Percentiles rank a stretch among this genome's conserved stretches.
Conservation (phyloP, 208 protist genomes). For the Leptomonas pyrrhocoris region DNA sequence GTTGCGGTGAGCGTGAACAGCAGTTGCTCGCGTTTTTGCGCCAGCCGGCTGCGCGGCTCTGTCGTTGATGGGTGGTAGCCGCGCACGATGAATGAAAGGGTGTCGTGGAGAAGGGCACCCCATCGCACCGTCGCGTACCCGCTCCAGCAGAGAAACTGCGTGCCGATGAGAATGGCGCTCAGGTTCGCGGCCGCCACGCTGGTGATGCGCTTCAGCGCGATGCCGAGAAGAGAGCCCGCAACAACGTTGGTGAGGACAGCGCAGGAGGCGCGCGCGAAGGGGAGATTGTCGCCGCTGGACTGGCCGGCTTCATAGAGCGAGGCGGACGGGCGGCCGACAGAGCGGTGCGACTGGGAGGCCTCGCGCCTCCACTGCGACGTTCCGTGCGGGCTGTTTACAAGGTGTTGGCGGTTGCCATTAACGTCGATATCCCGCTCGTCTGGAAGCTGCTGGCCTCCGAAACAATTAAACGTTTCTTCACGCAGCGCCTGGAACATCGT, state of each 20-base stretch:
- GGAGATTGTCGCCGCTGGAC: neutral
- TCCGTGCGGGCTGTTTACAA: slow-evolving; percentile 12
- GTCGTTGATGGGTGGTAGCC: slow-evolving; percentile 17
- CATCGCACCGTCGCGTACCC: slow-evolving; percentile 72
- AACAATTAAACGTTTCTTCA: slow-evolving; percentile 6
- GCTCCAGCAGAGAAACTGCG: slow-evolving; percentile 49
- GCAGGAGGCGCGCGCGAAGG: slow-evolving; percentile 25
- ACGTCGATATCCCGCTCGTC: neutral
- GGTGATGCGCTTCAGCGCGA: slow-evolving; percentile 28
- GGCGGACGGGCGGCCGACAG: neutral
- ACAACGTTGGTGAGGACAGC: slow-evolving; percentile 39
- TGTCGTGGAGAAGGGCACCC: slow-evolving; percentile 46
- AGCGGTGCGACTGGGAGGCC: slow-evolving; percentile 9
- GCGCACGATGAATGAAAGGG: slow-evolving; percentile 25
- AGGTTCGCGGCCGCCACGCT: slow-evolving; percentile 30
- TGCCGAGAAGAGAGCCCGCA: slow-evolving; percentile 28
- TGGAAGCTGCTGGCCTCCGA: slow-evolving; percentile 6
- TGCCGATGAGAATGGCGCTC: slow-evolving; percentile 34
- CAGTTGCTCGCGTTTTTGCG: slow-evolving; percentile 29
- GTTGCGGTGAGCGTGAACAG: slow-evolving; percentile 37
- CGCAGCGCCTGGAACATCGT: slow-evolving; percentile 24
- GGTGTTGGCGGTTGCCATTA: neutral
- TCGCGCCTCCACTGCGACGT: slow-evolving; percentile 5
- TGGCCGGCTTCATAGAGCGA: slow-evolving; percentile 6
- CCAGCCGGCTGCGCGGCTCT: slow-evolving; percentile 12